Evolutionary conservation across 352 stramenopile genomes (phyloP).

Genomic region (Globisporangium carolinianum): DNA sequence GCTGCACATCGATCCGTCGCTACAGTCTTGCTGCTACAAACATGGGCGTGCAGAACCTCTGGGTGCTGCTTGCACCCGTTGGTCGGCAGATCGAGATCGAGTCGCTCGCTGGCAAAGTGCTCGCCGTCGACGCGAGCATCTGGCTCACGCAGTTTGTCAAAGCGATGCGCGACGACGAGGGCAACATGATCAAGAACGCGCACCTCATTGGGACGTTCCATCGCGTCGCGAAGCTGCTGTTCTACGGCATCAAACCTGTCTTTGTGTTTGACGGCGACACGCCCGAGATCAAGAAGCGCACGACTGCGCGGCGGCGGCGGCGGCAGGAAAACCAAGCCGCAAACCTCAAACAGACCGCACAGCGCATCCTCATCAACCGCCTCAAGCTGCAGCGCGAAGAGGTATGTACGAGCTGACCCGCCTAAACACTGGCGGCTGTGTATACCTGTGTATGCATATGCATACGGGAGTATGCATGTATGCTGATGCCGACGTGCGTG

Average conservation of each 20-base stretch:
- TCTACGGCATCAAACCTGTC: conserved; percentile 95
- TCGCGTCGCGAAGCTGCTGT: conserved; percentile 92
- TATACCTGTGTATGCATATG: not conserved
- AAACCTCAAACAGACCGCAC: conserved; percentile 90
- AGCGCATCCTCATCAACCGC: conserved; percentile 93
- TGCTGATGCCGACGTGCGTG: not conserved
- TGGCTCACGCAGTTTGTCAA: conserved; percentile 99
- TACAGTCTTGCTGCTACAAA: not conserved
- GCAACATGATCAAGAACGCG: conserved; percentile 92
- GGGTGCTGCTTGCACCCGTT: conserved; percentile 94
- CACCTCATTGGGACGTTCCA: conserved; percentile 94
- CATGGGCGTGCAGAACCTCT: conserved; percentile 99
- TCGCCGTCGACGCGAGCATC: conserved; percentile 98
- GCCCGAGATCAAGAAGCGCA: conserved; percentile 94
- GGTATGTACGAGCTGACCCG: conserved; percentile 13
- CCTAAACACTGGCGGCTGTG: too few species aligned
- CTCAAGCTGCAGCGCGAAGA: conserved; percentile 55
- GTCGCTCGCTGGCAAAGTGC: conserved; percentile 91
- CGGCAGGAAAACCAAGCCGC: conserved; percentile 61
- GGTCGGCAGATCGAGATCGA: conserved; percentile 97
- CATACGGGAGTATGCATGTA: not conserved
- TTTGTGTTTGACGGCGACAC: conserved; percentile 99
- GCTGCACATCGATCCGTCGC: too few species aligned
- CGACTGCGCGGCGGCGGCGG: conserved; percentile 53
- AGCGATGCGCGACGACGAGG: conserved; percentile 94